Base-by-base conservation (phyloP, 202 grass and related monocot genomes). In the Elaeis oleifera region DNA sequence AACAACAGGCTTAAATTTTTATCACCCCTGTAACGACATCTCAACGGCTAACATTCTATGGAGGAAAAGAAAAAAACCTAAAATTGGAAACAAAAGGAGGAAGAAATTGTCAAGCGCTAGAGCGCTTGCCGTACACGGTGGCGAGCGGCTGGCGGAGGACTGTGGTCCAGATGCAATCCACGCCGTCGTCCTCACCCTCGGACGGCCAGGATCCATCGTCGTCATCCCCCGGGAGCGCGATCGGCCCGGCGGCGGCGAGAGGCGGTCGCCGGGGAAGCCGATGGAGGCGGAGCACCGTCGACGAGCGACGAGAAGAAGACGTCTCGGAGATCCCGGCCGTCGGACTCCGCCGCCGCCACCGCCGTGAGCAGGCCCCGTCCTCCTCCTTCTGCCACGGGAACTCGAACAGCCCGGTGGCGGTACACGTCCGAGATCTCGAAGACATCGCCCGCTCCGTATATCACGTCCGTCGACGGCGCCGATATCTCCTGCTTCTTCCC, bases 231-330 rank as follows among this genome's bases (percentile, higher is more conserved):
- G 56, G 39, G 23, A 56, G 23, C 23, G 44, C 23, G 49, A 28
- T 7, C 23, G 36, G 56, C 9, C 6, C 17, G 23, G 39, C 20
- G 32, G 39, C 39, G 56, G 56, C 55, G 56, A 71, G 56, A 71
- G 68, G 54, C 68, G 68, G 36, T 60, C 68, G 16, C 68, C 68
- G 39, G 68, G 68, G 56, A 60, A 4, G 1, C 44, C 68, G 22
- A 71, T 51, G 36, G 68, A 17, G 32, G 68, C 68, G 17, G 56
- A 60, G 39, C 56, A 51, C 3, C 68, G 22, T 71, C 68, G 32
- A 71, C 68, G 39, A 71, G 68, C 1, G 68, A 71, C 3, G 68
- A 71, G 68, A 60, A 71, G 56, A 71, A 71, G 23, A 60, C 68
- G 44, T 60, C 39, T 3, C 17, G 16, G 39, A 60, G 56, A 49